Evolutionary conservation across 2,329 filamentous ascomycete genomes (phyloP).

Genomic region (Blastomyces parvus): DNA sequence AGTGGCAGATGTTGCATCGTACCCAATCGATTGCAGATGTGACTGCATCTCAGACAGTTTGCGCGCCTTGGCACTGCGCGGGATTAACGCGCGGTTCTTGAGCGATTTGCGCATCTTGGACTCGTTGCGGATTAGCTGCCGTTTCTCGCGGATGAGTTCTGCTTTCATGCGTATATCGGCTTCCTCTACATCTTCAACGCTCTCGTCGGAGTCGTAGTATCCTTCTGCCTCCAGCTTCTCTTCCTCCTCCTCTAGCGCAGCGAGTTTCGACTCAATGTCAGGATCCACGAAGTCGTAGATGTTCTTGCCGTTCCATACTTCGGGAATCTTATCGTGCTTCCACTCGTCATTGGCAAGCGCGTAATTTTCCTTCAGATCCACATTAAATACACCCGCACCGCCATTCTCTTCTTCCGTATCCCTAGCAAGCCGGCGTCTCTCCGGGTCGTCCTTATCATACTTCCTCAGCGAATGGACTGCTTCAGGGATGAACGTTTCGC

Average conservation of each 20-base stretch:
- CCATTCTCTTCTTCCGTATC: conserved; percentile 89
- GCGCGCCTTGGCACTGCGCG: conserved; percentile 70
- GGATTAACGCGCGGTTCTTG: conserved; percentile 94
- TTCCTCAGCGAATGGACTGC: conserved; percentile 71
- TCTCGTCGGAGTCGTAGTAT: conserved; percentile 79
- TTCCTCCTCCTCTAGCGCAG: conserved; percentile 88
- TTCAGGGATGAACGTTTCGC: conserved; percentile 82
- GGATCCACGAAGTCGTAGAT: conserved; percentile 96
- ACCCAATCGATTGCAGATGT: conserved; percentile 72
- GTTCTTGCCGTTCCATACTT: conserved; percentile 91
- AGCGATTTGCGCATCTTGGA: conserved; percentile 90
- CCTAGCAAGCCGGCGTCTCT: conserved; percentile 65
- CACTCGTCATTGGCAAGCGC: conserved; percentile 78
- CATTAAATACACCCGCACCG: conserved; percentile 89
- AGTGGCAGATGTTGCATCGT: conserved; percentile 64
- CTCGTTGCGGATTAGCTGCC: conserved; percentile 83
- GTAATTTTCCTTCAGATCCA: conserved; percentile 85
- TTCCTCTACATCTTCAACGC: conserved; percentile 80
- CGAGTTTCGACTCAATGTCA: conserved; percentile 88
- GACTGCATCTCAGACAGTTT: conserved; percentile 79
- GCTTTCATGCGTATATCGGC: conserved; percentile 85
- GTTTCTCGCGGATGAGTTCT: conserved; percentile 90
- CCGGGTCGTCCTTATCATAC: conserved; percentile 83
- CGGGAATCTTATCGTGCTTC: conserved; percentile 94
- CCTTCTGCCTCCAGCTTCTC: conserved; percentile 84